Percentiles rank a stretch among this genome's conserved stretches.
Conservation (phyloP, 805 yeast species). For the Torulaspora indica region DNA sequence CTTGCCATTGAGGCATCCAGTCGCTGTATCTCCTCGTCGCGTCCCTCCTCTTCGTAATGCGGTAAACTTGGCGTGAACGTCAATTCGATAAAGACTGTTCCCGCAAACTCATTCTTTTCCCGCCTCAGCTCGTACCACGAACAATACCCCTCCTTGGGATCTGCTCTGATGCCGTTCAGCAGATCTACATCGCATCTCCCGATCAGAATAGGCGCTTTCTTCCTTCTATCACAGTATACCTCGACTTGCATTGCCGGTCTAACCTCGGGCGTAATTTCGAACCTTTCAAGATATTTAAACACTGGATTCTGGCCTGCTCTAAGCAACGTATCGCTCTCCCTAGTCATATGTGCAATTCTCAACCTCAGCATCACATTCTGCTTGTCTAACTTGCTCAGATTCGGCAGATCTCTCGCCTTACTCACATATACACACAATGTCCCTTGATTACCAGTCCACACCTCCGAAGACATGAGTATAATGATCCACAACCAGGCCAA, state of each 20-base stretch:
- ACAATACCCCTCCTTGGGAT: conserved; percentile 72
- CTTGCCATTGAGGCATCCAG: conserved; percentile 29
- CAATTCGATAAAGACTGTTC: conserved; percentile 84
- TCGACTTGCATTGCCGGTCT: conserved; percentile 63
- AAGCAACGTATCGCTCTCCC: conserved; percentile 67
- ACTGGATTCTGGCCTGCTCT: conserved; percentile 94
- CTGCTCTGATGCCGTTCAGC: conserved; percentile 61
- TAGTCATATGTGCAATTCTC: conserved; percentile 75
- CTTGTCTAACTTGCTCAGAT: conserved; percentile 79
- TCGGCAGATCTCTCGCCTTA: conserved; percentile 81
- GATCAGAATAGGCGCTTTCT: conserved; percentile 78
- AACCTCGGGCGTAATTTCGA: conserved; percentile 58
- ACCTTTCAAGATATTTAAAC: conserved; percentile 76
- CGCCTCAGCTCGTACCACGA: conserved; percentile 72
- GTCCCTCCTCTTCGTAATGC: conserved; percentile 9
- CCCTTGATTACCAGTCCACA: conserved; percentile 39
- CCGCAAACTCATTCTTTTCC: conserved; percentile 67
- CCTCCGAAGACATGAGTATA: conserved; percentile 32
- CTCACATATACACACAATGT: conserved; percentile 69
- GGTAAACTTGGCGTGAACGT: conserved; percentile 66
- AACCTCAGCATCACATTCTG: conserved; percentile 88
- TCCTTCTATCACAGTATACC: conserved; percentile 67
- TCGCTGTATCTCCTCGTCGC: conserved; percentile 14
- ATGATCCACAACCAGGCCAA: not conserved
- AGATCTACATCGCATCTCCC: conserved; percentile 80